These are phyloP conservation scores for Paraphysoderma sedebokerense DNA, from an alignment of 371 early-diverging fungal species.

Conservation along the genomic window DNA sequence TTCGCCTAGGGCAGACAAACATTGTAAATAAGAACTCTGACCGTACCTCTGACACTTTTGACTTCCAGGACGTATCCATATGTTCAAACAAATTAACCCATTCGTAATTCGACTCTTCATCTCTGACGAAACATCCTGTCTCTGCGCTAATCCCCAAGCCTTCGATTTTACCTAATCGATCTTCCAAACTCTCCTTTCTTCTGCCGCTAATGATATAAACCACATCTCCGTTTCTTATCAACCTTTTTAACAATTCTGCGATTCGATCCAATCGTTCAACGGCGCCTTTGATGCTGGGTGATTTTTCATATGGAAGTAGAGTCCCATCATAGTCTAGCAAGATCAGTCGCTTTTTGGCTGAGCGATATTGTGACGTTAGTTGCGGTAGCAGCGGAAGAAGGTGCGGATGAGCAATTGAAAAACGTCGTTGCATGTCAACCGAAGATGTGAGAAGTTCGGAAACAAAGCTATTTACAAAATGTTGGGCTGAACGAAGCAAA, in stretches of 20 bases:
- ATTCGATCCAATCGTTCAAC: neutral
- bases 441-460: no score
- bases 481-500: no score
- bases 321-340: slow-evolving; percentile 93
- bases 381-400: no score
- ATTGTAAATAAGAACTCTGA: neutral
- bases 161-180: neutral
- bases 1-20: slow-evolving; percentile 19
- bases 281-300: neutral
- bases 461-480: no score
- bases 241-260: neutral
- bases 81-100: slow-evolving; percentile 11
- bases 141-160: slow-evolving; percentile 70
- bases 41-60: neutral
- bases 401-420: no score
- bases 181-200: neutral
- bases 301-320: slow-evolving; percentile 45
- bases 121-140: slow-evolving; percentile 85
- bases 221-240: neutral
- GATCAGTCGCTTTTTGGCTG: slow-evolving; percentile 42
- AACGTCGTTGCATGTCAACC: no score
- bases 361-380: no score
- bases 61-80: slow-evolving; percentile 7
- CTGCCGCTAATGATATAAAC: neutral
- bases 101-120: slow-evolving; percentile 34